Evolutionary conservation across 495 filamentous ascomycete species (phyloP), one percentile per base, ranked within the genome.

Genomic region (Cercophora samala): DNA sequence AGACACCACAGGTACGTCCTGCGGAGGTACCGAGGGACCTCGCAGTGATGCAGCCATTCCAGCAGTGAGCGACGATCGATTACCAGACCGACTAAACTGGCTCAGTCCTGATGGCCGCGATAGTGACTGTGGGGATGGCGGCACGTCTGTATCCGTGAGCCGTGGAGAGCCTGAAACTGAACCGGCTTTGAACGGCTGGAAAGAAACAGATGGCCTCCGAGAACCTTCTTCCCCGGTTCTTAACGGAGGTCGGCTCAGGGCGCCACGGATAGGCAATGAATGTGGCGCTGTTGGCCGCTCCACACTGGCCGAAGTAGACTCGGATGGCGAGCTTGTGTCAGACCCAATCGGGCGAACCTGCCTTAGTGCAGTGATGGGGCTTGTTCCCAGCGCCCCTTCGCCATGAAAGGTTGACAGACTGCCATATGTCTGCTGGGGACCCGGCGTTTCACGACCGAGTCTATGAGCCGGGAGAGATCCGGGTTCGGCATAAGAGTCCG

Each of bases 351-450:
- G 80, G 25, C 81, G 83, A 15, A 88, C 89, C 18, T 88, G 87
- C 66, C 91, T 87, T 25, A 97, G 84, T 3, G 93, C 90, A 60
- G 93, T 93, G 29, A 97, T 88, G 19, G 93, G 93, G 72, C 93
- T 97, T 42, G 93, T 89, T 19, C 91, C 90, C 8, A 86, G 76
- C 3, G 89, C 85, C 52, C 88, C 92, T 60, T 88, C 86, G 62
- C 93, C 90, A 76, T 97, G 95, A 71, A 94, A 97, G 4, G 94
- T 97, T 3, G 93, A 96, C 65, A 97, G 72, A 71, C 93, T 97
- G 51, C 95, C 95, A 72, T 97, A 97, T 25, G 93, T 91, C 69
- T 91, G 91, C 67, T 89, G 88, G 51, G 84, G 85, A 74, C 92
- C 91, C 1, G 85, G 86, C 65, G 80, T 72, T 21, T 85, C 80